Percentiles rank a stretch among this genome's conserved stretches.
Evolutionary conservation across 164 flowering plant species (phyloP).

Genomic region (Nymphaea colorata): DNA sequence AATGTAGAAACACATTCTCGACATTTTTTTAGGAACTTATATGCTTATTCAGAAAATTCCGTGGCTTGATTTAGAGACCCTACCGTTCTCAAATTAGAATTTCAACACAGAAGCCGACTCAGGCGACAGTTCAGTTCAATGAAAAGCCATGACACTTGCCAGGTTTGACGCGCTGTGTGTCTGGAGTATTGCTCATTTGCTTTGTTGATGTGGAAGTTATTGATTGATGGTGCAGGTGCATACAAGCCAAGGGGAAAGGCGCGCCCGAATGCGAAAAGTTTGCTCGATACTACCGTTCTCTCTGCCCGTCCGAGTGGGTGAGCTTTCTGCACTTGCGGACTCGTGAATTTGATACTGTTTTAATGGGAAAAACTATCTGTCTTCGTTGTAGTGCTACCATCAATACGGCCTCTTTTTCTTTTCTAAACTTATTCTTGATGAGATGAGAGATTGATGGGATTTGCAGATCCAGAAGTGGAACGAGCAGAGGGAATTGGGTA

Average conservation of each 20-base stretch:
- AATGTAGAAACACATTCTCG: no score
- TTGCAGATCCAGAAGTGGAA: not conserved
- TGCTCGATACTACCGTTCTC: slow-evolving; percentile 20
- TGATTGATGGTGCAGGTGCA: slow-evolving; percentile 12
- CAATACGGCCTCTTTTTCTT: not conserved
- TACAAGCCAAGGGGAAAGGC: slow-evolving; percentile 14
- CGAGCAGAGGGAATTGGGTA: not conserved
- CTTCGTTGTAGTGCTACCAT: not conserved
- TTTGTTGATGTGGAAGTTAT: no score
- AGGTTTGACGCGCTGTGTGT: no score
- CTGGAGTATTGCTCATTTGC: no score
- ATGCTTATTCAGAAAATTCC: no score
- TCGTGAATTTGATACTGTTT: not conserved
- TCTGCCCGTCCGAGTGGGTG: slow-evolving; percentile 37
- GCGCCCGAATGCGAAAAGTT: slow-evolving; percentile 24
- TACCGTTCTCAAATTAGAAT: no score
- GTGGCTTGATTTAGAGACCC: no score
- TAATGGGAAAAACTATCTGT: not conserved
- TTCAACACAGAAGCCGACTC: no score
- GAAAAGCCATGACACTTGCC: no score
- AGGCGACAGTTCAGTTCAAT: no score
- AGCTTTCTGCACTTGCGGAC: not conserved
- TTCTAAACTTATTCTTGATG: no score
- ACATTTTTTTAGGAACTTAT: no score
- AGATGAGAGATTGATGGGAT: not conserved